These are phyloP conservation scores for Sphagnurus paluster DNA, from an alignment of 1,284 basidiomycete species.

Conservation along the genomic window DNA sequence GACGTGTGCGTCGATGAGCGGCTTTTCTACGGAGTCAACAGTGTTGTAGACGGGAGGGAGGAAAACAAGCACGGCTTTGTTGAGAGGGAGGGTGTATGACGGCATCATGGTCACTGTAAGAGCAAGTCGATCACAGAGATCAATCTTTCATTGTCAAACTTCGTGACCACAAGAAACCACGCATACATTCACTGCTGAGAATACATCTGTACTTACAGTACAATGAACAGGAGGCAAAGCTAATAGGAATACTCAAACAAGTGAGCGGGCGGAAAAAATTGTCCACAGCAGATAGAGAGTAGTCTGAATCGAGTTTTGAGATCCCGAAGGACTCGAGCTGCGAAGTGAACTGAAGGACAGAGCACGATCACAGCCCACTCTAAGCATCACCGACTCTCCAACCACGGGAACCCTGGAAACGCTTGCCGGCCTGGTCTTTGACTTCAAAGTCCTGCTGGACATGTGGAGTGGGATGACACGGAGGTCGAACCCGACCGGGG, in stretches of 20 bases:
- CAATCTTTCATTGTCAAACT: not conserved
- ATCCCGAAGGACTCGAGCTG: slow-evolving; percentile 29
- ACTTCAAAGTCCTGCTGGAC: not conserved
- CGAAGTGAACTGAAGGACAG: slow-evolving; percentile 44
- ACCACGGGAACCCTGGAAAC: slow-evolving; percentile 18
- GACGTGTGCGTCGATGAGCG: slow-evolving; percentile 11
- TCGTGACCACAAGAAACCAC: not conserved
- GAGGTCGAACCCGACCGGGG: not conserved
- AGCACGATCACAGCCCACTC: slow-evolving; percentile 10
- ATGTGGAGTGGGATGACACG: not conserved
- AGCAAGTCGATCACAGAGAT: not conserved
- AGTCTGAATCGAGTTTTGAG: slow-evolving; percentile 46
- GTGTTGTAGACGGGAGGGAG: slow-evolving; percentile 14
- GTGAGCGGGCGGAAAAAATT: slow-evolving; percentile 30
- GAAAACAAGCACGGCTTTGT: slow-evolving; percentile 18
- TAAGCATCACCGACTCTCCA: slow-evolving; percentile 15
- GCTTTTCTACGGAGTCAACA: not conserved
- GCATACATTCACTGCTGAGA: no score
- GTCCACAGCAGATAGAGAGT: slow-evolving; percentile 43
- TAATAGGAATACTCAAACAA: slow-evolving; percentile 22
- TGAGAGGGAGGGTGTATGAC: slow-evolving; percentile 16
- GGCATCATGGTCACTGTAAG: slow-evolving; percentile 7
- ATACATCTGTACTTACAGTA: slow-evolving; percentile 5
- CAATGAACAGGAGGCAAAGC: not conserved
- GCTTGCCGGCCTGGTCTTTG: not conserved